Conservation (phyloP, 306 rosid genomes). For the Pueraria montana region DNA sequence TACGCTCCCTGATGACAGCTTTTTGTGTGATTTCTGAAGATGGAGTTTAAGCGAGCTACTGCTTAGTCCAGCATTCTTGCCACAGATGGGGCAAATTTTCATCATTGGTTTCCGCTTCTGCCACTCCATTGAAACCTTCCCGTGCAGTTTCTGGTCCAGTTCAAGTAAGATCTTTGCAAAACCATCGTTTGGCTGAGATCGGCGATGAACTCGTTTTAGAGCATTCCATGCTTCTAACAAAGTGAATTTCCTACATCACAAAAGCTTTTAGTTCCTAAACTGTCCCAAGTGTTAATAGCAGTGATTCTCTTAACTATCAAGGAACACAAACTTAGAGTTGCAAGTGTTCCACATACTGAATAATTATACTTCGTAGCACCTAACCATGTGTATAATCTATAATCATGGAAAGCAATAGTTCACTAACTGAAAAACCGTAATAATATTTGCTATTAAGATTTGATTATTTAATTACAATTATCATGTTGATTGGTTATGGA, state of each 20-base stretch:
- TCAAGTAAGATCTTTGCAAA: slow-evolving; percentile 74
- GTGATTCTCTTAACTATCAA: background rate
- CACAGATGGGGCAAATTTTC: slow-evolving; percentile 90
- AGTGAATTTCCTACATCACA: slow-evolving; percentile 72
- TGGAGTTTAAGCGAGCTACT: slow-evolving; percentile 93
- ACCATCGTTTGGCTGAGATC: slow-evolving; percentile 95
- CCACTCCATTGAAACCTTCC: slow-evolving; percentile 92
- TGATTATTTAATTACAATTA: background rate
- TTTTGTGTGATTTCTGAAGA: slow-evolving; percentile 90
- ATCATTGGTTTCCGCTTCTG: slow-evolving; percentile 81
- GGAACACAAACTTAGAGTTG: slow-evolving; percentile 26
- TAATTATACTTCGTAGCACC: background rate
- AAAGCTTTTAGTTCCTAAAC: slow-evolving; percentile 31
- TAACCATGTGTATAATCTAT: slow-evolving; percentile 19
- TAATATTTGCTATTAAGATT: slow-evolving; percentile 4
- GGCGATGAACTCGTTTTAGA: slow-evolving; percentile 81
- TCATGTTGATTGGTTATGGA: slow-evolving; percentile 23
- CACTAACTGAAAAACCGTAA: background rate
- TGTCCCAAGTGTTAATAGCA: background rate
- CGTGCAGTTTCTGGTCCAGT: slow-evolving; percentile 74
- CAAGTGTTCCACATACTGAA: background rate
- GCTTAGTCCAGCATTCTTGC: slow-evolving; percentile 87
- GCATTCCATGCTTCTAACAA: slow-evolving; percentile 82
- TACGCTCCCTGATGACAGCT: slow-evolving; percentile 90
- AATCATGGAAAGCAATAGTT: background rate